phyloP scores from a whole-genome alignment of 208 protist genomes.

The Wallacemonas sp. region DNA sequence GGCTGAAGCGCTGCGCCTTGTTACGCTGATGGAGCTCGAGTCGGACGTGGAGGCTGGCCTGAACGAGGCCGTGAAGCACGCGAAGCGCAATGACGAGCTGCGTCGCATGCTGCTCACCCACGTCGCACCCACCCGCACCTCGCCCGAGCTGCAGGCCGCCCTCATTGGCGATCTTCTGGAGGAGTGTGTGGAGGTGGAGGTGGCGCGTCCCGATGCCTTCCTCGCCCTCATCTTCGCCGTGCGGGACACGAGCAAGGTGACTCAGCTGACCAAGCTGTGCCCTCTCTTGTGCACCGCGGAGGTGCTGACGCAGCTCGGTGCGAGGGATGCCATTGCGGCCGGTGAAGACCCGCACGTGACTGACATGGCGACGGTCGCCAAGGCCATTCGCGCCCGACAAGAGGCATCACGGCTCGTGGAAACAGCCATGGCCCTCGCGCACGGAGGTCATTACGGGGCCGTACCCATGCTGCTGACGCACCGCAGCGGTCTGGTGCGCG shows the following conservation, averaged over 20 bases:
- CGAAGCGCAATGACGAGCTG: slow-evolving; percentile 52
- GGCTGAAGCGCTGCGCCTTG: slow-evolving; percentile 57
- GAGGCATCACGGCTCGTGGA: slow-evolving; percentile 51
- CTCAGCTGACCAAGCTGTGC: slow-evolving; percentile 20
- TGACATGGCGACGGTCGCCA: slow-evolving; percentile 10
- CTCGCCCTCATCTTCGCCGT: slow-evolving; percentile 59
- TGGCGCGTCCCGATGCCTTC: slow-evolving; percentile 82
- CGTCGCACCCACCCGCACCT: slow-evolving; percentile 34
- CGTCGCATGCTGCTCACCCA: slow-evolving; percentile 72
- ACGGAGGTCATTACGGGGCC: slow-evolving; percentile 40
- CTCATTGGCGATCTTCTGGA: slow-evolving; percentile 51
- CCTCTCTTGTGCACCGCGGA: slow-evolving; percentile 52
- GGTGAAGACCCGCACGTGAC: slow-evolving; percentile 19
- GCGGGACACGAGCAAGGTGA: slow-evolving; percentile 14
- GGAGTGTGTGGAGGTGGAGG: slow-evolving; percentile 76
- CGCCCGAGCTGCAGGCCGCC: slow-evolving; percentile 31
- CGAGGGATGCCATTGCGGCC: not conserved
- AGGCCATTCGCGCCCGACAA: slow-evolving; percentile 14
- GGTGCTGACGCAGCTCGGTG: slow-evolving; percentile 54
- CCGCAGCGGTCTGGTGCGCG: slow-evolving; percentile 55
- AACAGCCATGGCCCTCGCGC: slow-evolving; percentile 61
- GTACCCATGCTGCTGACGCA: slow-evolving; percentile 75
- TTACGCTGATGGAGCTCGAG: slow-evolving; percentile 44
- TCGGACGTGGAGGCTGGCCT: slow-evolving; percentile 52
- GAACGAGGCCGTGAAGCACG: slow-evolving; percentile 43